Percentiles rank a stretch among this genome's conserved stretches.
Conservation (phyloP, 306 rosid genomes). For the Pterocarpus santalinus region DNA sequence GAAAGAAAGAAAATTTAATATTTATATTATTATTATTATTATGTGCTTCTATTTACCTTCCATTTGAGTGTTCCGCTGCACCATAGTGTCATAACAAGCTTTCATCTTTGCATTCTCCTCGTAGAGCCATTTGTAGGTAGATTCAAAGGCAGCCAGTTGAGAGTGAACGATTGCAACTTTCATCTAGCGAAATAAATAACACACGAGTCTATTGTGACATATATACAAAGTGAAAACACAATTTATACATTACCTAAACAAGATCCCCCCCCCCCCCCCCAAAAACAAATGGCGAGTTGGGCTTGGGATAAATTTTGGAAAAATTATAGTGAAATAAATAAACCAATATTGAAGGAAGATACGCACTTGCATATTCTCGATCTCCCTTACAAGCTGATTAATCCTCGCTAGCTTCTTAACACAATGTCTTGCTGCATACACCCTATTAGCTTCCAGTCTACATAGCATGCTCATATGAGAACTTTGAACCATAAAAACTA, state of each 20-base stretch:
- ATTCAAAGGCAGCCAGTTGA: background rate
- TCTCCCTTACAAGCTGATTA: background rate
- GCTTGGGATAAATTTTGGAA: background rate
- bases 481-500: too few species aligned
- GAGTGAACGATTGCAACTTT: background rate
- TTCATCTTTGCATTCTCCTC: constrained; percentile 2
- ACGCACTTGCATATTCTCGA: constrained; percentile 11
- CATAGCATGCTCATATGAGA: background rate
- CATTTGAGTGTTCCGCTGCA: background rate
- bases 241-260: background rate
- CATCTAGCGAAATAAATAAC: constrained; percentile 21
- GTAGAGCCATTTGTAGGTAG: background rate
- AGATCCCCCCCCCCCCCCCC: too few species aligned
- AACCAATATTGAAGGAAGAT: background rate
- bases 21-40: background rate
- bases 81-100: background rate
- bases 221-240: background rate
- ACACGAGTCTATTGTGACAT: background rate
- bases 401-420: background rate
- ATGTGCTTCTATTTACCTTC: background rate
- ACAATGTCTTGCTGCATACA: constrained; percentile 23
- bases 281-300: background rate
- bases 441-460: constrained; percentile 24
- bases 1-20: too few species aligned
- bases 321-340: background rate